A percentile compares a stretch with the other conserved stretches of the same genome.
Evolutionary conservation across 140 eudicot genomes (phyloP).

Genomic region (Erigeron philadelphicus): DNA sequence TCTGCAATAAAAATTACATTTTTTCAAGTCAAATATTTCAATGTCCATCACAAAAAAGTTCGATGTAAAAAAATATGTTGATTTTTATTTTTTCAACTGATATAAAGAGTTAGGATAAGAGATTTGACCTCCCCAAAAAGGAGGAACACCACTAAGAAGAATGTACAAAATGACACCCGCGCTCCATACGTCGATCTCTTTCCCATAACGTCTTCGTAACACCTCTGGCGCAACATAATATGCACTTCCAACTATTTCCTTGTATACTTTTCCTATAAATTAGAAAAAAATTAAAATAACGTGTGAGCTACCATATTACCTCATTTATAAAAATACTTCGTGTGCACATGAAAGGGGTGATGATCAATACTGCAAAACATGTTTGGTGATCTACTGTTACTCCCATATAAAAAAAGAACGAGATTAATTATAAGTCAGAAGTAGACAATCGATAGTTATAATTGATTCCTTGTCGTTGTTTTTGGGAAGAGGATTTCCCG

Average conservation of each 20-base stretch:
- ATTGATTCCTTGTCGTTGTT: too few species aligned
- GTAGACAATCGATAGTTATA: too few species aligned
- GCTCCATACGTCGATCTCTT: constrained; percentile 80
- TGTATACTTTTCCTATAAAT: constrained; percentile 49
- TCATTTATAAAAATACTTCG: too few species aligned
- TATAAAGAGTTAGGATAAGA: background rate
- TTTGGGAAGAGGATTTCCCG: too few species aligned
- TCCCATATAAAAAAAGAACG: too few species aligned
- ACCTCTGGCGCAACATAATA: constrained; percentile 85
- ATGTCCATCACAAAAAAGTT: background rate
- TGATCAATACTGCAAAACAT: too few species aligned
- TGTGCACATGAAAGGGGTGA: too few species aligned
- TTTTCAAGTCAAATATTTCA: background rate
- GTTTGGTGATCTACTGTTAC: too few species aligned
- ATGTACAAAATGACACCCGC: constrained; percentile 74
- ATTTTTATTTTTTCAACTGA: too few species aligned
- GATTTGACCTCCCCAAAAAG: constrained; percentile 65
- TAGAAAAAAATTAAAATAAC: background rate
- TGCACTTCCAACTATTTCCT: constrained; percentile 68
- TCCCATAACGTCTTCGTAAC: constrained; percentile 54
- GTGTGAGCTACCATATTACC: background rate
- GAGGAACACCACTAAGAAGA: constrained; percentile 72
- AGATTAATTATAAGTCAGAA: too few species aligned
- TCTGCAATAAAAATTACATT: constrained; percentile 27
- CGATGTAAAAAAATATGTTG: background rate